phyloP scores from a whole-genome alignment of 106 monocot species.

The Allium cepa region DNA sequence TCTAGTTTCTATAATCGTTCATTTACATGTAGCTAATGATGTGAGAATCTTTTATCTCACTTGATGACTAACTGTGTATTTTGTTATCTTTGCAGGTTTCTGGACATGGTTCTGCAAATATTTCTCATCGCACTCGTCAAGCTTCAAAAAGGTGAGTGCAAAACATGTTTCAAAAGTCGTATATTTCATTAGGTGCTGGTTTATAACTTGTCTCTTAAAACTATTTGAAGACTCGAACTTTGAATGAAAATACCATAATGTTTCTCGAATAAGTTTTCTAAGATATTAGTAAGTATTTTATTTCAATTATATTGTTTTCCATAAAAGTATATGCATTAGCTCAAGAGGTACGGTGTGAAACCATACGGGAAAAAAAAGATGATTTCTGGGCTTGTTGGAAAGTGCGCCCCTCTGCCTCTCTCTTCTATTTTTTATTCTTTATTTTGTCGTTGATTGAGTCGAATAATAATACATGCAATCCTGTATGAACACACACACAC shows the following conservation, averaged over 20 bases:
- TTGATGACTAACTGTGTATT: background rate
- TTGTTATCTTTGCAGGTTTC: conserved; percentile 25
- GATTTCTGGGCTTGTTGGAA: no score
- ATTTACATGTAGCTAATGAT: background rate
- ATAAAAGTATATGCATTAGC: no score
- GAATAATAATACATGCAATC: background rate
- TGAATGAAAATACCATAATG: no score
- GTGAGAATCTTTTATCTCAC: background rate
- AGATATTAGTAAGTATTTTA: background rate
- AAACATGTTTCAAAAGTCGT: background rate
- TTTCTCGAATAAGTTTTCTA: background rate
- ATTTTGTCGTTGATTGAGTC: no score
- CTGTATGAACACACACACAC: background rate
- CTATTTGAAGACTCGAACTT: background rate
- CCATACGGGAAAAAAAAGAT: no score
- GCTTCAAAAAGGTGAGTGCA: conserved; percentile 34
- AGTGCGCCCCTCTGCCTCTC: no score
- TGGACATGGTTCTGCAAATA: conserved; percentile 26
- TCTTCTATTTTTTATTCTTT: no score
- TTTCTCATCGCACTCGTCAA: conserved; percentile 32
- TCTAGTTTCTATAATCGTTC: background rate
- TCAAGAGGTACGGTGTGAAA: no score
- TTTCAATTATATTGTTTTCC: background rate
- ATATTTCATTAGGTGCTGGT: background rate
- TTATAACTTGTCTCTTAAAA: background rate